phyloP scores from a whole-genome alignment of 2,329 filamentous ascomycete genomes.

The Diaporthe ilicicola region DNA sequence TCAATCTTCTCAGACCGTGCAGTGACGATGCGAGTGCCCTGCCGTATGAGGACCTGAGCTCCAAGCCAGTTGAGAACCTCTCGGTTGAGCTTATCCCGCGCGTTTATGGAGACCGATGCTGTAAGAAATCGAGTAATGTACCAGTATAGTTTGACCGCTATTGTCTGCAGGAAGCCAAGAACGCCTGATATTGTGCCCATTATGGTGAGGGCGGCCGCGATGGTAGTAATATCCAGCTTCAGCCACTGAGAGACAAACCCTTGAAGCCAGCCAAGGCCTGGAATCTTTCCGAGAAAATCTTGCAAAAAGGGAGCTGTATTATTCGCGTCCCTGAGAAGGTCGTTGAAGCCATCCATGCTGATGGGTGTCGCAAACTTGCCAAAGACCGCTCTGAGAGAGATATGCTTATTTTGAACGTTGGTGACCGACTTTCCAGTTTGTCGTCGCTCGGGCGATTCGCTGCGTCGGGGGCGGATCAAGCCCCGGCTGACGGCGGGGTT shows the following conservation, averaged over 20 bases:
- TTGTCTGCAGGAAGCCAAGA: conserved; percentile 40
- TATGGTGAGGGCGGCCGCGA: conserved; percentile 45
- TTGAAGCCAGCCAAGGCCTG: conserved; percentile 42
- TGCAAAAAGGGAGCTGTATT: conserved; percentile 29
- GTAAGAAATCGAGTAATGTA: conserved; percentile 48
- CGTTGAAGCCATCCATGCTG: conserved; percentile 12
- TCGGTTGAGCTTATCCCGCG: conserved; percentile 47
- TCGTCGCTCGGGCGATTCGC: background rate
- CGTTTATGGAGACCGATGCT: conserved; percentile 47
- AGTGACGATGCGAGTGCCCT: conserved; percentile 45
- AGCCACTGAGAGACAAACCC: conserved; percentile 46
- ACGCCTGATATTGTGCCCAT: conserved; percentile 45
- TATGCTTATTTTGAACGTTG: background rate
- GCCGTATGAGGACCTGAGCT: conserved; percentile 43
- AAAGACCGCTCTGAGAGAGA: background rate
- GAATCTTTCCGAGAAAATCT: conserved; percentile 39
- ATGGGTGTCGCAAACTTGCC: background rate
- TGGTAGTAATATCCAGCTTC: conserved; percentile 44
- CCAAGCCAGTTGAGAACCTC: conserved; percentile 50
- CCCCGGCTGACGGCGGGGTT: conserved; percentile 1
- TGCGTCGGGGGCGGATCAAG: background rate
- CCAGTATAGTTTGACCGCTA: conserved; percentile 45
- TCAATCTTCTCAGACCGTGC: conserved; percentile 44
- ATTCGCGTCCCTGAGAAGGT: conserved; percentile 20
- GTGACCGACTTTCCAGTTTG: background rate